A percentile compares a stretch with the other conserved stretches of the same genome.
phyloP scores from a whole-genome alignment of 768 basidiomycete genomes.

The Mycena galopus region DNA sequence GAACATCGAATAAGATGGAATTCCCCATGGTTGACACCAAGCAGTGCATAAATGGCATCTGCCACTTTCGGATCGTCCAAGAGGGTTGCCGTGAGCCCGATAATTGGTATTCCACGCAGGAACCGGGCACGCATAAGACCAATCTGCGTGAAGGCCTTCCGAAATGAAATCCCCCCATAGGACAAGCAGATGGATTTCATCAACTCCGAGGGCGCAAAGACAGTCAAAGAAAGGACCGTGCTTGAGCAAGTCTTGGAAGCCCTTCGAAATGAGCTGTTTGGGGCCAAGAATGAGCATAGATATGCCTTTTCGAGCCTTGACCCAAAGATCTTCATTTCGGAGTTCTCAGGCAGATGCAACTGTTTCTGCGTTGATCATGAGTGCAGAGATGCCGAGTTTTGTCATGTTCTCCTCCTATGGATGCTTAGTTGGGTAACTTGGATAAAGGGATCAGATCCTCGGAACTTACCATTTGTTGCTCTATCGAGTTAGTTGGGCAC shows the following conservation, averaged over 20 bases:
- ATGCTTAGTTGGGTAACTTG: too few relatives aligned
- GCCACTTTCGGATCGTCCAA: not conserved
- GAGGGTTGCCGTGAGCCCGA: not conserved
- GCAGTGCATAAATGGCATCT: not conserved
- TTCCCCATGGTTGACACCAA: not conserved
- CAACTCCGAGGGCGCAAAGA: not conserved
- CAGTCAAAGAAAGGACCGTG: not conserved
- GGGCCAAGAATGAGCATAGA: constrained; percentile 31
- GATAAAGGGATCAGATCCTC: too few relatives aligned
- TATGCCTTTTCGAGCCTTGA: not conserved
- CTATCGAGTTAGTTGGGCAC: not conserved
- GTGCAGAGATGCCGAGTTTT: too few relatives aligned
- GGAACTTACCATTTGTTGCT: not conserved
- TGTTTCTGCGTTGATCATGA: too few relatives aligned
- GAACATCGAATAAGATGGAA: not conserved
- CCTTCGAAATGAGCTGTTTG: constrained; percentile 35
- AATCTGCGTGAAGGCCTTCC: not conserved
- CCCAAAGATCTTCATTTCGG: not conserved
- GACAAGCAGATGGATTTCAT: not conserved
- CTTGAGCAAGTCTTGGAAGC: not conserved
- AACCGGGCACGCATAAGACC: not conserved
- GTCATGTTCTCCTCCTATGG: too few relatives aligned
- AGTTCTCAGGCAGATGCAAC: too few relatives aligned
- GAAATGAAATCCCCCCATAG: not conserved
- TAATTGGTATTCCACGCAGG: not conserved